Evolutionary conservation across 2,329 filamentous ascomycete genomes (phyloP), one percentile per base, ranked within the genome.

Genomic region (Colletotrichum viniferum): DNA sequence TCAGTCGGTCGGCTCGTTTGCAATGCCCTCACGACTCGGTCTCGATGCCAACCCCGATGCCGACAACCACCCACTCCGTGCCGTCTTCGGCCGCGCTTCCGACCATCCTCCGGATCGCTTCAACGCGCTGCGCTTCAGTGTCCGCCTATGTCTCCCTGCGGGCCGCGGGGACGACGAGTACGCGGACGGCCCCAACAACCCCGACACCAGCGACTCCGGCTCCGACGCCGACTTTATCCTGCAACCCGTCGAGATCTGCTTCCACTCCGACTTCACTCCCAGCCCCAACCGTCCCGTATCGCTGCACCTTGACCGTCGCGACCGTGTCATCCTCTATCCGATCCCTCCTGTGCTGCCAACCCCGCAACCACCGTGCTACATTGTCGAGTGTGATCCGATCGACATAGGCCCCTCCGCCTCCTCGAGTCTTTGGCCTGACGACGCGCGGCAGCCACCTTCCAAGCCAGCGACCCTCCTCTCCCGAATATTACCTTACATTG

Each of bases 161-260:
- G 14, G 21, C 7, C 2, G 26, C n/a, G 34, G 48, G 24, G 12
- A 43, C 34, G 24, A 43, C n/a, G 4, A 38, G 56, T 18, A 16
- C n/a, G 7, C 12, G 56, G 13, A 3, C 56, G 7, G 26, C 24
- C 56, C 56, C 18, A 18, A 7, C 24, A 32, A 60, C 56, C 26
- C n/a, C 30, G 30, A n/a, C 30, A 62, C 30, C 26, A 28, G 21
- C 60, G 60, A 62, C 28, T 28, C 16, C 60, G 60, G 13, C 14
- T 30, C 38, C 28, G 71, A 73, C 38, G 16, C 36, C 26, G 64
- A 65, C 13, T 38, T 52, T 32, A 34, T 73, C 34, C 58, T 73
- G 24, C 65, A 67, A 4, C 65, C 68, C 48, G 21, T 73, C 13
- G 71, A 73, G 71, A 63, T 67, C 24, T 64, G 65, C 58, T 69